These are phyloP conservation scores for Themeda triandra DNA, from an alignment of 176 grass and related monocot genomes.

Conservation along the genomic window DNA sequence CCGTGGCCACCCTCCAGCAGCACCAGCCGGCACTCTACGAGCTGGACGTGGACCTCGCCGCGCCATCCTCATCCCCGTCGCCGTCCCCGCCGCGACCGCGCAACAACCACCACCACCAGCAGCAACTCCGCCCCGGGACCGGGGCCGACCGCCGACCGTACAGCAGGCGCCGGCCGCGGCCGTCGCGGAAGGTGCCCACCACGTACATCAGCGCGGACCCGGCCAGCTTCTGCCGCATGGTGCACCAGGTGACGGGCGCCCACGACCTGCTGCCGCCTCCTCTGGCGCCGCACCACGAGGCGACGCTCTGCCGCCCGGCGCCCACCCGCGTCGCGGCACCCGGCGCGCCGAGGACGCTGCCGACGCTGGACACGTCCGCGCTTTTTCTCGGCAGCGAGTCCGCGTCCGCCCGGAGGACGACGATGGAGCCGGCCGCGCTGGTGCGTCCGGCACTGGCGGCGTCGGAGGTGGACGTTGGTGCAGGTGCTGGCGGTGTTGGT, in stretches of 20 bases:
- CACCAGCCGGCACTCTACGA: no score
- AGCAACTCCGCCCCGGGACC: background rate
- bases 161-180: constrained; percentile 26
- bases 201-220: constrained; percentile 47
- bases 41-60: background rate
- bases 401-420: no score
- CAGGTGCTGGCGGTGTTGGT: background rate
- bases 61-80: background rate
- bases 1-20: background rate
- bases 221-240: constrained; percentile 45
- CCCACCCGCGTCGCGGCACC: background rate
- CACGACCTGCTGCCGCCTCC: background rate
- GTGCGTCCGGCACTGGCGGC: no score
- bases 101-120: background rate
- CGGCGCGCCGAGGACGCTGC: background rate
- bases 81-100: background rate
- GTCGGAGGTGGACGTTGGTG: no score
- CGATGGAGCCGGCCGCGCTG: background rate
- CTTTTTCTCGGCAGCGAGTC: background rate
- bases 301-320: background rate
- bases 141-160: background rate
- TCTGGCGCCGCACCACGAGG: background rate
- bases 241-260: constrained; percentile 46
- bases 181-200: constrained; percentile 26
- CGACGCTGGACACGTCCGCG: constrained; percentile 50